phyloP scores from a whole-genome alignment of 2,329 filamentous ascomycete species.

The Dendryphion nanum region DNA sequence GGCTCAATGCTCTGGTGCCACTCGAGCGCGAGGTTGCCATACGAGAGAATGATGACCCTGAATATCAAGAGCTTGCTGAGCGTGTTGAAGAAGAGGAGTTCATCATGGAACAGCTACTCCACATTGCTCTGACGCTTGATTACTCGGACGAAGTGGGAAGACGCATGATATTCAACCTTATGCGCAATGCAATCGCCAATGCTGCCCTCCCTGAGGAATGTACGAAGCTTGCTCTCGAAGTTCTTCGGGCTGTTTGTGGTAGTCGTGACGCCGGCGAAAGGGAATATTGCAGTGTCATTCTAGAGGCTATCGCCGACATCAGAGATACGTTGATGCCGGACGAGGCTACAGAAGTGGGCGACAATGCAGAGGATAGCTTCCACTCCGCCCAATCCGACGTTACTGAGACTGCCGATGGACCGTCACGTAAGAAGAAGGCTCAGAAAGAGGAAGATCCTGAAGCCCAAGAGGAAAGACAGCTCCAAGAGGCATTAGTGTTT shows the following conservation, averaged over 20 bases:
- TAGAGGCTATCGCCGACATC: conserved; percentile 94
- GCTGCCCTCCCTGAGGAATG: conserved; percentile 88
- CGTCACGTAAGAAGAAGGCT: conserved; percentile 22
- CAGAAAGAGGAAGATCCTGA: conserved; percentile 44
- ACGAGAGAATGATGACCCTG: conserved; percentile 53
- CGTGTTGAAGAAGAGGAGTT: conserved; percentile 91
- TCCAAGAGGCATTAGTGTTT: conserved; percentile 92
- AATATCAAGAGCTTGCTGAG: conserved; percentile 68
- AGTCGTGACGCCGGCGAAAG: conserved; percentile 70
- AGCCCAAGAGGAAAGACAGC: conserved; percentile 67
- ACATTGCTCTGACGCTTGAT: conserved; percentile 88
- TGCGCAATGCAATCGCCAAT: conserved; percentile 81
- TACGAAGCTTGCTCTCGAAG: conserved; percentile 82
- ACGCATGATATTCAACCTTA: conserved; percentile 90
- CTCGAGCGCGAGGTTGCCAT: conserved; percentile 56
- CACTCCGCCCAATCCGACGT: conserved; percentile 89
- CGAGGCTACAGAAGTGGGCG: conserved; percentile 51
- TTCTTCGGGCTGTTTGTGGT: conserved; percentile 79
- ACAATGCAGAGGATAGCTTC: conserved; percentile 65
- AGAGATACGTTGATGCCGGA: conserved; percentile 84
- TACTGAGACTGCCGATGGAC: conserved; percentile 60
- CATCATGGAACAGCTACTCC: conserved; percentile 89
- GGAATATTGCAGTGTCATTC: conserved; percentile 79
- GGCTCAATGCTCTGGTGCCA: conserved; percentile 69
- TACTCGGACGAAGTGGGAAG: conserved; percentile 97